Conservation (phyloP, 2,329 filamentous ascomycete species). For the Diaporthe ilicicola region DNA sequence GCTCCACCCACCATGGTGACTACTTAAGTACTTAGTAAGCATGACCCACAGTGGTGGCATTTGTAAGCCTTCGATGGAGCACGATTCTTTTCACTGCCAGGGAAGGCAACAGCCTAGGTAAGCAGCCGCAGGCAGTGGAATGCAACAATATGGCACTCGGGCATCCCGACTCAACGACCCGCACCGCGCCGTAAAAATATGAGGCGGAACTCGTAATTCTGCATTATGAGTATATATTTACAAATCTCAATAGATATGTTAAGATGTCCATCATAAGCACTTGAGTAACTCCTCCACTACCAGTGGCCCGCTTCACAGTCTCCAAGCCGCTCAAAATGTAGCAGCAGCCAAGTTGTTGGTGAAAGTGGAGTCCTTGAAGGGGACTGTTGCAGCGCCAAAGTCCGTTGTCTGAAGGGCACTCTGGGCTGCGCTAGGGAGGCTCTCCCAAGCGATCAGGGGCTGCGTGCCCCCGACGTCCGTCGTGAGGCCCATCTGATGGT, state of each 20-base stretch:
- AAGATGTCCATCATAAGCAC: neutral
- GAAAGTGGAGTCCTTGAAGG: conserved; percentile 30
- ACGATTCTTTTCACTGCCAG: neutral
- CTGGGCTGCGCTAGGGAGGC: conserved; percentile 43
- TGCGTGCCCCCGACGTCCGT: conserved; percentile 45
- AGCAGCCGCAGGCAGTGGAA: neutral
- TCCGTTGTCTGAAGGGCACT: conserved; percentile 47
- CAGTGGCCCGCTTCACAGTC: neutral
- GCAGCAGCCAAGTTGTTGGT: conserved; percentile 20
- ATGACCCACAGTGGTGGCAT: no score
- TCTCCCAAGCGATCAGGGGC: conserved; percentile 54
- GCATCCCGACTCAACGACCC: no score
- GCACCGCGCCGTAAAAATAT: neutral
- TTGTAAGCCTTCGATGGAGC: no score
- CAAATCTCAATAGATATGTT: neutral
- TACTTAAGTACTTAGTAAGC: no score
- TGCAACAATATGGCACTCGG: no score
- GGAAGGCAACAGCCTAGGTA: neutral
- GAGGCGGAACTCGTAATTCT: no score
- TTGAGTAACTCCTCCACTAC: neutral
- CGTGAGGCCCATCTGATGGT: conserved; percentile 50
- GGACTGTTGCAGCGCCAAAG: conserved; percentile 44
- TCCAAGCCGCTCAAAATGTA: conserved; percentile 8
- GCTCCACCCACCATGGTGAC: no score
- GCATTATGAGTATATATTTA: neutral